Percentiles rank a stretch among this genome's conserved stretches.
phyloP scores from a whole-genome alignment of 78 protist species.

The Cavenderia fasciculata region DNA sequence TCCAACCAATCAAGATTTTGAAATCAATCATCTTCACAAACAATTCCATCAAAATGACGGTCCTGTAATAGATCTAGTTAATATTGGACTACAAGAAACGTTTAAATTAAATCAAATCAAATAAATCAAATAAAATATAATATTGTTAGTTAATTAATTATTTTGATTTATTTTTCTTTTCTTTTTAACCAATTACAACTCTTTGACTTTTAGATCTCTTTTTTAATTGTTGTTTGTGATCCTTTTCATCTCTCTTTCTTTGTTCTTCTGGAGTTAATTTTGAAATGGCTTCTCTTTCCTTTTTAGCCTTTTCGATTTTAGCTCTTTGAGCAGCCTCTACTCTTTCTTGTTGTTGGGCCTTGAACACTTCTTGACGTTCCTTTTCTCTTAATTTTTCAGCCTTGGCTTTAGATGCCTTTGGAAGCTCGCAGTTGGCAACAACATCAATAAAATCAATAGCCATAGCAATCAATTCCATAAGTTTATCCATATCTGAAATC shows the following conservation, averaged over 20 bases:
- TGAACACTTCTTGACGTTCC: slow-evolving; percentile 18
- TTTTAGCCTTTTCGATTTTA: slow-evolving; percentile 55
- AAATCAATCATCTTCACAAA: no score
- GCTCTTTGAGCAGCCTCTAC: slow-evolving; percentile 60
- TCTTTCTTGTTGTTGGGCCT: slow-evolving; percentile 44
- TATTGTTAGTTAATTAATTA: no score
- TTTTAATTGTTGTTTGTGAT: slow-evolving; percentile 43
- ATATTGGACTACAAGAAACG: no score
- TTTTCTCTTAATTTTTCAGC: slow-evolving; percentile 67
- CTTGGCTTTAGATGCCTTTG: slow-evolving; percentile 44
- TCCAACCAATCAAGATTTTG: no score
- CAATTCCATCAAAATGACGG: no score
- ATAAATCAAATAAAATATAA: no score
- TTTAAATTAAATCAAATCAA: no score
- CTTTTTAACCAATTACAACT: slow-evolving; percentile 33
- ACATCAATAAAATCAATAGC: slow-evolving; percentile 36
- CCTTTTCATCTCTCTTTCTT: slow-evolving; percentile 69
- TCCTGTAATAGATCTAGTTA: no score
- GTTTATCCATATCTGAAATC: slow-evolving; percentile 30
- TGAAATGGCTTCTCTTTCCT: slow-evolving; percentile 49
- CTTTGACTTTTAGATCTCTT: slow-evolving; percentile 29
- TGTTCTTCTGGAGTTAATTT: slow-evolving; percentile 69
- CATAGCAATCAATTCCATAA: slow-evolving; percentile 22
- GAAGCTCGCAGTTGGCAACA: slow-evolving; percentile 11
- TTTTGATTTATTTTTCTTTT: not conserved